Conservation (phyloP, 208 protist genomes). For the Herpetomonas samuelpessoai region DNA sequence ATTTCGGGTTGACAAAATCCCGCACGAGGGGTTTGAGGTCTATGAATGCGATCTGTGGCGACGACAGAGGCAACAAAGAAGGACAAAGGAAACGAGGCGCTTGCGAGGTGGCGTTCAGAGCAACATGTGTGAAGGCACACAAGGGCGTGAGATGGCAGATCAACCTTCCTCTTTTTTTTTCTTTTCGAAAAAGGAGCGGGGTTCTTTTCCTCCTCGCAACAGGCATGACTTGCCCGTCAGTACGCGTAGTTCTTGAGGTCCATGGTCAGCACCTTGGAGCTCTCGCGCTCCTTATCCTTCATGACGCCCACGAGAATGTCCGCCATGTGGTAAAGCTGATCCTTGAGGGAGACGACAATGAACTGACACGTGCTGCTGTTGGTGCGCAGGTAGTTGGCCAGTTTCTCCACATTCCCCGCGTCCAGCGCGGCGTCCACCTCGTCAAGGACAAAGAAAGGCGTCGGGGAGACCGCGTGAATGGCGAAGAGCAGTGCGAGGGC, state of each 20-base stretch:
- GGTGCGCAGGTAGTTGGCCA: constrained; percentile 93
- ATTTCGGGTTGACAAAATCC: too few species aligned
- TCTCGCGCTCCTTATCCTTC: constrained; percentile 86
- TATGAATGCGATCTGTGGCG: too few species aligned
- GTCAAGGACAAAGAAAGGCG: constrained; percentile 99
- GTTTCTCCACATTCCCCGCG: constrained; percentile 94
- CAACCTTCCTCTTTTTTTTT: too few species aligned
- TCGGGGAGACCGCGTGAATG: constrained; percentile 94
- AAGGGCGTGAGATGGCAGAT: too few species aligned
- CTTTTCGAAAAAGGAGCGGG: too few species aligned
- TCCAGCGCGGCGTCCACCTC: constrained; percentile 99
- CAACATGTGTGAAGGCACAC: too few species aligned
- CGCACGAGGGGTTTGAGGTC: too few species aligned
- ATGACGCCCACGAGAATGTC: constrained; percentile 96
- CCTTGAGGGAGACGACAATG: constrained; percentile 98
- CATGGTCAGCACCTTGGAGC: constrained; percentile 81
- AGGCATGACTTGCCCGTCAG: constrained; percentile 18
- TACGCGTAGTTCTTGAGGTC: constrained; percentile 86
- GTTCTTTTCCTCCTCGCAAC: neutral
- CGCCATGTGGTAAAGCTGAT: constrained; percentile 95
- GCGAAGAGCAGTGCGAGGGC: constrained; percentile 98
- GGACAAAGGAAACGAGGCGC: too few species aligned
- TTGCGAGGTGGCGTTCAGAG: too few species aligned
- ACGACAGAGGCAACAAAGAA: too few species aligned
- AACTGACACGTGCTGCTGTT: constrained; percentile 91